Conservation (phyloP, 805 yeast species). For the Saccharomyces jurei region DNA sequence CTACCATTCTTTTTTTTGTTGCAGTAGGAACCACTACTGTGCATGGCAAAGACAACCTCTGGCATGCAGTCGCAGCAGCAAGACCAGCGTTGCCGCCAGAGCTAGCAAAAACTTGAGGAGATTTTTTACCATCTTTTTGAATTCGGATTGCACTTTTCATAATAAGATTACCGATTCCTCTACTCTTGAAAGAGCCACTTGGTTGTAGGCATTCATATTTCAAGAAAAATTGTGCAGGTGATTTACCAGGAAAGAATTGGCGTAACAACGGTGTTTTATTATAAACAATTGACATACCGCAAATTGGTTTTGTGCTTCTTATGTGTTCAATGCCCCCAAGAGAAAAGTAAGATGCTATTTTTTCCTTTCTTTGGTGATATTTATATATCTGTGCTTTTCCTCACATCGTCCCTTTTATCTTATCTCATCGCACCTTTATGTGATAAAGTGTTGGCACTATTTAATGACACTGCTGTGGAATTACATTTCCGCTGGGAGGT, state of each 20-base stretch:
- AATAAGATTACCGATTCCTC: slow-evolving; percentile 47
- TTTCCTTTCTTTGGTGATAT: neutral
- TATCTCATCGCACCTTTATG: neutral
- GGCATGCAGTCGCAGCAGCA: slow-evolving; percentile 45
- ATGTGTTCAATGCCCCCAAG: neutral
- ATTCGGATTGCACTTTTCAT: slow-evolving; percentile 26
- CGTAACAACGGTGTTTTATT: slow-evolving; percentile 20
- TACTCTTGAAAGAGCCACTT: slow-evolving; percentile 48
- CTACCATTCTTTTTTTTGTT: slow-evolving; percentile 39
- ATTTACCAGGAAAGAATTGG: slow-evolving; percentile 10
- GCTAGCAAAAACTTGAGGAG: slow-evolving; percentile 40
- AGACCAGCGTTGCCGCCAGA: slow-evolving; percentile 42
- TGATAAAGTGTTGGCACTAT: neutral
- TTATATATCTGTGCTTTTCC: neutral
- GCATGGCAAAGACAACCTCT: slow-evolving; percentile 31
- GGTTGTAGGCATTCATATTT: slow-evolving; percentile 50
- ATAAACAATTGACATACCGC: slow-evolving; percentile 14
- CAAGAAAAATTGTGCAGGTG: slow-evolving; percentile 32
- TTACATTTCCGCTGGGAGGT: neutral
- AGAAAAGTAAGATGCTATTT: neutral
- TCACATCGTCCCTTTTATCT: neutral
- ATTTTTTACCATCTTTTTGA: slow-evolving; percentile 22
- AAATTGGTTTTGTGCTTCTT: neutral
- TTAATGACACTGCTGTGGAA: neutral
- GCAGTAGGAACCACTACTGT: slow-evolving; percentile 55